These are phyloP conservation scores for Coemansia sp. DNA, from an alignment of 192 early-diverging fungal genomes.

Conservation along the genomic window DNA sequence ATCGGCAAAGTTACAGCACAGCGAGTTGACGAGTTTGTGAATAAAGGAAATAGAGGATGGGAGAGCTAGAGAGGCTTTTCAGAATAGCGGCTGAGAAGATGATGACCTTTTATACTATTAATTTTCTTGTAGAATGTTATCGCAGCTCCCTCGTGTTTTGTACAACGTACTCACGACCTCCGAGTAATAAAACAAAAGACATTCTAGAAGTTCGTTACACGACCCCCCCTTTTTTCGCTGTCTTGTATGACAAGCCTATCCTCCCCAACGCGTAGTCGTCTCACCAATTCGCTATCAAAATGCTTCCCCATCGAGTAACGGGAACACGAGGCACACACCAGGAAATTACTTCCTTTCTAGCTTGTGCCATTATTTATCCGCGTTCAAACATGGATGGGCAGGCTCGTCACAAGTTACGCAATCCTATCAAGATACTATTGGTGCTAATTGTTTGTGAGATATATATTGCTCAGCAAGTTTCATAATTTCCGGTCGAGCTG, in stretches of 20 bases:
- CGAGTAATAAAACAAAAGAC: not conserved
- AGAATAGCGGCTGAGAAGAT: not conserved
- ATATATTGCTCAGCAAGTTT: too few relatives aligned
- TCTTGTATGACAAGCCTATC: not conserved
- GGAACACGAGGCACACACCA: not conserved
- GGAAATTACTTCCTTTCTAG: not conserved
- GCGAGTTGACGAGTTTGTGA: not conserved
- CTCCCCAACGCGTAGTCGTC: not conserved
- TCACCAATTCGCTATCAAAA: not conserved
- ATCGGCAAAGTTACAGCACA: conserved; percentile 2
- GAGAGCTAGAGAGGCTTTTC: not conserved
- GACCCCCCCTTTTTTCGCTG: not conserved
- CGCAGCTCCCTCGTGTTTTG: not conserved
- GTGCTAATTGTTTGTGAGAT: too few relatives aligned
- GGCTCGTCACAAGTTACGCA: too few relatives aligned
- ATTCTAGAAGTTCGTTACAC: not conserved
- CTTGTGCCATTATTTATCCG: not conserved
- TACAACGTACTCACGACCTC: not conserved
- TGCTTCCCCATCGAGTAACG: not conserved
- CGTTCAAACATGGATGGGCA: not conserved
- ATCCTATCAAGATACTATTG: too few relatives aligned
- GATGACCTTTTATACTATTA: not conserved
- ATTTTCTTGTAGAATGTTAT: not conserved
- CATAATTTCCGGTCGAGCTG: too few relatives aligned
- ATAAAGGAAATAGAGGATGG: not conserved